phyloP scores from a whole-genome alignment of 116 monocot species.

The Posidonia oceanica region DNA sequence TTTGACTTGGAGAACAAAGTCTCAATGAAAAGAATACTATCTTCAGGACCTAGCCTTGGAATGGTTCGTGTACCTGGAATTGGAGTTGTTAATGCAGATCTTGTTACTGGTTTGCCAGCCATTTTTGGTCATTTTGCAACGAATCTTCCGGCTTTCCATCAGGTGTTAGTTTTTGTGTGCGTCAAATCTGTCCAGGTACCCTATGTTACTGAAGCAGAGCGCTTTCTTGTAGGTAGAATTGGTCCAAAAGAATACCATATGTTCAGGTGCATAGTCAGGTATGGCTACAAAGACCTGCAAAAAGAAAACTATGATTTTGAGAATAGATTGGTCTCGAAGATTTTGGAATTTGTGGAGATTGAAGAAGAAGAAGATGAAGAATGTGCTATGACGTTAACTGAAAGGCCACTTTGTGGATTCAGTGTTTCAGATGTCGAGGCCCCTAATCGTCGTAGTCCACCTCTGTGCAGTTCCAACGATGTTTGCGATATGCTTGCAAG shows the following conservation, averaged over 20 bases:
- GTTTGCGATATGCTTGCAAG: neutral
- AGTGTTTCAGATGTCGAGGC: conserved; percentile 4
- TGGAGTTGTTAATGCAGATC: conserved; percentile 60
- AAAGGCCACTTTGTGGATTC: neutral
- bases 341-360: conserved; percentile 45
- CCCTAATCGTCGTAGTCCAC: neutral
- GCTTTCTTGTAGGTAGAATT: conserved; percentile 52
- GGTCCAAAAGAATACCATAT: conserved; percentile 59
- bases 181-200: conserved; percentile 67
- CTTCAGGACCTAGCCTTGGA: conserved; percentile 60
- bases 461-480: neutral
- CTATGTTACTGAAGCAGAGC: conserved; percentile 37
- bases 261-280: conserved; percentile 74
- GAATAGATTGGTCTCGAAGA: conserved; percentile 38
- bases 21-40: conserved; percentile 46
- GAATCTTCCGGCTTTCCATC: conserved; percentile 84
- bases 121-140: conserved; percentile 77
- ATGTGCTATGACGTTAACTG: neutral
- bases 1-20: conserved; percentile 77
- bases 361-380: conserved; percentile 21
- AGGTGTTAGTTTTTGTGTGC: conserved; percentile 68
- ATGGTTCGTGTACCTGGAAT: conserved; percentile 86
- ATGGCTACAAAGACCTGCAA: conserved; percentile 75
- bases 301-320: conserved; percentile 67
- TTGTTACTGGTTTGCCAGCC: conserved; percentile 65